Evolutionary conservation across 1,139 yeast species (phyloP).

Genomic region (Meyerozyma carpophila): DNA sequence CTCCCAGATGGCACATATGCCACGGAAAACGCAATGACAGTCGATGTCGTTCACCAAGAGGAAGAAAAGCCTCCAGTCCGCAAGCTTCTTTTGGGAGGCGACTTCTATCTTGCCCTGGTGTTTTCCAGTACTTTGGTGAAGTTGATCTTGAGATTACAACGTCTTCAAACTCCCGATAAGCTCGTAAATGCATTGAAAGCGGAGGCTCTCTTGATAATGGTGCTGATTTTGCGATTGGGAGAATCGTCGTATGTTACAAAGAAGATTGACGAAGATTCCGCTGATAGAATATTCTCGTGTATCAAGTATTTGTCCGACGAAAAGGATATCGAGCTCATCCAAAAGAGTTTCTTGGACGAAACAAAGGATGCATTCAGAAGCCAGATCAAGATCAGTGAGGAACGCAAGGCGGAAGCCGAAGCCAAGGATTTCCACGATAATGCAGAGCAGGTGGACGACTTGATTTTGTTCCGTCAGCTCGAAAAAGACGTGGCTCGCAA

Average conservation of each 20-base stretch:
- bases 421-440: slow-evolving; percentile 60
- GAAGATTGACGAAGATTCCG: slow-evolving; percentile 91
- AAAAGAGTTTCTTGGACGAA: slow-evolving; percentile 78
- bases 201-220: slow-evolving; percentile 89
- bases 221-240: slow-evolving; percentile 86
- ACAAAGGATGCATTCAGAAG: slow-evolving; percentile 77
- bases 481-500: slow-evolving; percentile 34
- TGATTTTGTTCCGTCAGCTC: slow-evolving; percentile 79
- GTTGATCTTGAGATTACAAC: slow-evolving; percentile 72
- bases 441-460: slow-evolving; percentile 80
- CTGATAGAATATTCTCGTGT: slow-evolving; percentile 84
- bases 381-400: slow-evolving; percentile 52
- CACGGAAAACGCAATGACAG: slow-evolving; percentile 81
- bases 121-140: slow-evolving; percentile 86
- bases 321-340: slow-evolving; percentile 44
- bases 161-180: slow-evolving; percentile 48
- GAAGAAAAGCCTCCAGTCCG: slow-evolving; percentile 69
- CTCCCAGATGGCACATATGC: slow-evolving; percentile 99
- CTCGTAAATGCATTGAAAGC: slow-evolving; percentile 83
- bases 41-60: slow-evolving; percentile 32
- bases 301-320: slow-evolving; percentile 73
- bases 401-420: slow-evolving; percentile 50
- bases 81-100: slow-evolving; percentile 77
- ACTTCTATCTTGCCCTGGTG: slow-evolving; percentile 86
- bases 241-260: slow-evolving; percentile 71